Evolutionary conservation across 1,284 basidiomycete genomes (phyloP).

Genomic region (Tilletia horrida): DNA sequence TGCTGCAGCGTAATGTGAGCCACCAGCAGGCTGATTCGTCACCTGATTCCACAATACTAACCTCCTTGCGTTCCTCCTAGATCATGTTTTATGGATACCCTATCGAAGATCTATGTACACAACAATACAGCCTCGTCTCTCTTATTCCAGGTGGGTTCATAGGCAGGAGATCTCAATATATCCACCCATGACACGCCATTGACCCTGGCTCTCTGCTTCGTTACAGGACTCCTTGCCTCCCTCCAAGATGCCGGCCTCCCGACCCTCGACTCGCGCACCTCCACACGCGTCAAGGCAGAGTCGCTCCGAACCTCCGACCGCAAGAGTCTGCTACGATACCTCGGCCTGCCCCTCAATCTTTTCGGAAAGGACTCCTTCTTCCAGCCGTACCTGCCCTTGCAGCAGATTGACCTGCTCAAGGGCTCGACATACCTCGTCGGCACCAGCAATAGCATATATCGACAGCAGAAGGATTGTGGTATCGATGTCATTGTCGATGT

Average conservation of each 20-base stretch:
- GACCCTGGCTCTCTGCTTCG: not conserved
- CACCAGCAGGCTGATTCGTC: no score
- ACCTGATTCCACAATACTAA: no score
- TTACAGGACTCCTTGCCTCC: slow-evolving; percentile 72
- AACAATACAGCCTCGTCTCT: slow-evolving; percentile 81
- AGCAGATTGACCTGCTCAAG: slow-evolving; percentile 85
- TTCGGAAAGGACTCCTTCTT: slow-evolving; percentile 77
- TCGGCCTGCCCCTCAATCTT: slow-evolving; percentile 79
- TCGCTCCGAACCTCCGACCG: slow-evolving; percentile 84
- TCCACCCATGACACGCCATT: not conserved
- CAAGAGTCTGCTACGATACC: slow-evolving; percentile 82
- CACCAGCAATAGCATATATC: slow-evolving; percentile 93
- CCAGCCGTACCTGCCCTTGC: slow-evolving; percentile 93
- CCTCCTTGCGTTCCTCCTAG: slow-evolving; percentile 57
- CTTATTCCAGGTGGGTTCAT: slow-evolving; percentile 61
- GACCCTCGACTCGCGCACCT: slow-evolving; percentile 62
- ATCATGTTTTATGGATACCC: slow-evolving; percentile 97
- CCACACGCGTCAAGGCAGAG: slow-evolving; percentile 45
- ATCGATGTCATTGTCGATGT: slow-evolving; percentile 81
- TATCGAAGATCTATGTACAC: slow-evolving; percentile 91
- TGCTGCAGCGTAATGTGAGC: slow-evolving; percentile 65
- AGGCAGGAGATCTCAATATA: not conserved
- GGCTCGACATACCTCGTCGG: slow-evolving; percentile 76
- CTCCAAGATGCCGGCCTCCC: slow-evolving; percentile 91
- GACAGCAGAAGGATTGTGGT: slow-evolving; percentile 76